phyloP scores from a whole-genome alignment of 768 basidiomycete species.

The Boletellus ananas region DNA sequence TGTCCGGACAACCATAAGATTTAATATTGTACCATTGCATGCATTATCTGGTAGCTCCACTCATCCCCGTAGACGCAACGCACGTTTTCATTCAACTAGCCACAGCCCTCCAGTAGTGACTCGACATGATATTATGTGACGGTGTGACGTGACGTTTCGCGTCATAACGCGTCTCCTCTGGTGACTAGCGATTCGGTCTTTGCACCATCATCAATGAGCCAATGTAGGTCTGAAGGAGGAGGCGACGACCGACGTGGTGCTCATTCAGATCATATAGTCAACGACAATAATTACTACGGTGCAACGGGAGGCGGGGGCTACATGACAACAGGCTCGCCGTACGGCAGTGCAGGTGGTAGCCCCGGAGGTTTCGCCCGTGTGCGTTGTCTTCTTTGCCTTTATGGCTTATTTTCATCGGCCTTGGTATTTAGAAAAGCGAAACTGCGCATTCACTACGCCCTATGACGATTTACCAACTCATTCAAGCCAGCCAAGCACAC shows the following conservation, averaged over 20 bases:
- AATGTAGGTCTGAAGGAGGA: slow-evolving; percentile 32
- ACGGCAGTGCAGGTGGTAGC: slow-evolving; percentile 51
- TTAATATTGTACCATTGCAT: not conserved
- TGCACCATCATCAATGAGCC: slow-evolving; percentile 35
- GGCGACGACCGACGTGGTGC: not conserved
- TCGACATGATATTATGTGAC: slow-evolving; percentile 17
- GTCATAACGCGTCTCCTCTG: slow-evolving; percentile 23
- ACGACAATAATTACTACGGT: slow-evolving; percentile 41
- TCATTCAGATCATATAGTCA: slow-evolving; percentile 16
- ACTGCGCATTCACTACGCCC: slow-evolving; percentile 58
- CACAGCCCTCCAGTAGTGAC: not conserved
- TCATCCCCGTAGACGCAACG: slow-evolving; percentile 23
- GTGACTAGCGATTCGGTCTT: not conserved
- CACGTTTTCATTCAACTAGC: not conserved
- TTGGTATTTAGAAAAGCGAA: slow-evolving; percentile 31
- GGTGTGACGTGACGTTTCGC: slow-evolving; percentile 26
- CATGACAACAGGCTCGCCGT: slow-evolving; percentile 58
- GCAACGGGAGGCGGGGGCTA: slow-evolving; percentile 52
- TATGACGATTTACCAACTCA: slow-evolving; percentile 73
- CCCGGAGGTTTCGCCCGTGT: slow-evolving; percentile 52
- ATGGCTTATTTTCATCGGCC: not conserved
- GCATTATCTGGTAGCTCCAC: slow-evolving; percentile 18
- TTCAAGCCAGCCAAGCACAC: slow-evolving; percentile 75
- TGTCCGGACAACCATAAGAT: slow-evolving; percentile 31
- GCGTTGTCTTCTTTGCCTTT: slow-evolving; percentile 14